Evolutionary conservation across 176 grass and related monocot genomes (phyloP), one percentile per base, ranked within the genome.

Genomic region (Phyllostachys edulis): DNA sequence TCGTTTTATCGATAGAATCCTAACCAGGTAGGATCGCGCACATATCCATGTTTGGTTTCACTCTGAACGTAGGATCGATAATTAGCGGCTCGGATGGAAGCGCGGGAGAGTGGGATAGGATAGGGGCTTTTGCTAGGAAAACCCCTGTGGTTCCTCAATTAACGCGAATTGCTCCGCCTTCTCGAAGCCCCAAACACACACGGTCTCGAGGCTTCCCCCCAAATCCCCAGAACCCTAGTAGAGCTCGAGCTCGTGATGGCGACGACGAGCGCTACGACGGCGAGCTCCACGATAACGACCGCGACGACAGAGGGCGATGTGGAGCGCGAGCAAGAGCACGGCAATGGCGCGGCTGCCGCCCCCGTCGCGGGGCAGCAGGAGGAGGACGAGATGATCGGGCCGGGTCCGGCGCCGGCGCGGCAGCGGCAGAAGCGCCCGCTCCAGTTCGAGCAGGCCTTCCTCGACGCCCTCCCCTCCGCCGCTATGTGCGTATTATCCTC

Each of bases 371-470:
- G 71, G 60, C 45, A 80, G 73, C 65, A 82, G 37, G 85, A 60
- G 12, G 90, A 76, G 29, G 96, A 92, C 5, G 55, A 81, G 24
- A 78, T 87, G 67, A 69, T 99, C 24, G 96, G 96, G 3, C 96
- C 93, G 11, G 96, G 91, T 1, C 96, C 93, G 41, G 81, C 70
- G 63, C 89, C 73, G 41, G 70, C 87, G 68, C 79, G 73, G 66
- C 63, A 67, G 84, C 91, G 91, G 56, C 80, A 87, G 61, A 96
- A 99, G 89, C 93, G 91, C 29, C 93, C 91, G 64, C 96, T 99
- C 32, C 96, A 99, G 93, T 96, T 99, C 86, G 93, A 99, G 83
- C 89, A 92, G 54, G 91, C 96, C 56, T 98, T 92, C 87, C 96
- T 98, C 83, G 88, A 98, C 84, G 76, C 86, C 11, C 96, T 98